A percentile compares a stretch with the other conserved stretches of the same genome.
Evolutionary conservation across 371 early-diverging fungal species (phyloP).

Genomic region (Smittium culicis): DNA sequence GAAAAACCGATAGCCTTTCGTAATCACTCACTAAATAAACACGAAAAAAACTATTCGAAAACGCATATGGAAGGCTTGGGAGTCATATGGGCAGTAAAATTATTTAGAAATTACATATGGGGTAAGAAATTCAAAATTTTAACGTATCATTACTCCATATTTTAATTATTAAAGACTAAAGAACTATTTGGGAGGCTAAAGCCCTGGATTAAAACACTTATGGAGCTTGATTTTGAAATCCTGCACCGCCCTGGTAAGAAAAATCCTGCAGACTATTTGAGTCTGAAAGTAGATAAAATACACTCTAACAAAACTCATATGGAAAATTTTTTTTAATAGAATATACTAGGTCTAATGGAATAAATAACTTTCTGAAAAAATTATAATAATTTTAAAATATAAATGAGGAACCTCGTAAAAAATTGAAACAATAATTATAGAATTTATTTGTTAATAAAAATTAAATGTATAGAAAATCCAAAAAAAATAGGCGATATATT

Average conservation of each 20-base stretch:
- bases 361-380: too few species aligned
- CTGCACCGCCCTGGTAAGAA: neutral
- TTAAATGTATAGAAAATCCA: too few species aligned
- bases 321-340: too few species aligned
- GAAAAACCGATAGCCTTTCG: neutral
- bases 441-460: too few species aligned
- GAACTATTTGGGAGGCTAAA: slow-evolving; percentile 2
- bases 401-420: too few species aligned
- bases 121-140: neutral
- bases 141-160: neutral
- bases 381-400: too few species aligned
- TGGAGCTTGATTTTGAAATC: slow-evolving; percentile 2
- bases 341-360: too few species aligned
- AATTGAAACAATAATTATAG: too few species aligned
- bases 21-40: neutral
- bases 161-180: neutral
- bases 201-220: neutral
- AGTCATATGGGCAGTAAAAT: slow-evolving; percentile 3
- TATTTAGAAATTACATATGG: neutral
- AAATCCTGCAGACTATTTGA: neutral
- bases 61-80: slow-evolving; percentile 10
- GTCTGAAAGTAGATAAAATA: too few species aligned
- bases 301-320: too few species aligned
- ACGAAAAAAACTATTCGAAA: slow-evolving; percentile 2
- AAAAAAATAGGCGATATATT: too few species aligned